These are phyloP conservation scores for Leccinum variicolor DNA, from an alignment of 768 basidiomycete genomes.

Conservation along the genomic window DNA sequence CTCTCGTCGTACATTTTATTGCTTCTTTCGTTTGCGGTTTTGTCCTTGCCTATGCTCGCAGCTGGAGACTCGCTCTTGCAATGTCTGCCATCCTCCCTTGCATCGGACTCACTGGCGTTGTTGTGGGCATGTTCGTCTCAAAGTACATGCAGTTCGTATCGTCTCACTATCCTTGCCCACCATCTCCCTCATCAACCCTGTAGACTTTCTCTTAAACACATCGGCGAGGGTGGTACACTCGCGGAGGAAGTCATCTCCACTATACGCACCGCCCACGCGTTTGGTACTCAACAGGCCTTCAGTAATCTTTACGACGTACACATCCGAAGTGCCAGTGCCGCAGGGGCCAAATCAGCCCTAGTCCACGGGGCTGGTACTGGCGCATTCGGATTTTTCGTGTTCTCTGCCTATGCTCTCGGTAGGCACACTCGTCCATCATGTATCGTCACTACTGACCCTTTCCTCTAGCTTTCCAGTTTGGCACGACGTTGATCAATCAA, in stretches of 20 bases:
- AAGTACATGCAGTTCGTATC: conserved; percentile 60
- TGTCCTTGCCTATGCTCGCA: conserved; percentile 61
- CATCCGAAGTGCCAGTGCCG: conserved; percentile 48
- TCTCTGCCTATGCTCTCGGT: conserved; percentile 68
- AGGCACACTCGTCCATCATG: conserved; percentile 21
- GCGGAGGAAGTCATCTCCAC: conserved; percentile 94
- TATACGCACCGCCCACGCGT: conserved; percentile 89
- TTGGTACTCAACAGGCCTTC: conserved; percentile 73
- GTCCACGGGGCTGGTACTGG: conserved; percentile 61
- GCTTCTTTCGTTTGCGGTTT: conserved; percentile 79
- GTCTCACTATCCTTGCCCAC: background rate
- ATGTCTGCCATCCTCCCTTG: conserved; percentile 80
- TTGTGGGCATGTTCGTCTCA: conserved; percentile 71
- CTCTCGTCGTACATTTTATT: conserved; percentile 60
- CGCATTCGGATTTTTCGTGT: conserved; percentile 83
- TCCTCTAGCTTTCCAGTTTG: conserved; percentile 74
- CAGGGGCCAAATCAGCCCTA: conserved; percentile 57
- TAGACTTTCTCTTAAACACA: conserved; percentile 66
- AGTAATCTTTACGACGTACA: conserved; percentile 60
- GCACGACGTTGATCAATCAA: conserved; percentile 76
- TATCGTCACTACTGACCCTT: conserved; percentile 18
- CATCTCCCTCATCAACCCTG: background rate
- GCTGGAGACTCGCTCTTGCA: conserved; percentile 83
- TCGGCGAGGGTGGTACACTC: conserved; percentile 78
- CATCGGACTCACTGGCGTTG: conserved; percentile 66